Evolutionary conservation across 495 filamentous ascomycete species (phyloP), one percentile per base, ranked within the genome.

Genomic region (Podospora bellae-mahoneyi): DNA sequence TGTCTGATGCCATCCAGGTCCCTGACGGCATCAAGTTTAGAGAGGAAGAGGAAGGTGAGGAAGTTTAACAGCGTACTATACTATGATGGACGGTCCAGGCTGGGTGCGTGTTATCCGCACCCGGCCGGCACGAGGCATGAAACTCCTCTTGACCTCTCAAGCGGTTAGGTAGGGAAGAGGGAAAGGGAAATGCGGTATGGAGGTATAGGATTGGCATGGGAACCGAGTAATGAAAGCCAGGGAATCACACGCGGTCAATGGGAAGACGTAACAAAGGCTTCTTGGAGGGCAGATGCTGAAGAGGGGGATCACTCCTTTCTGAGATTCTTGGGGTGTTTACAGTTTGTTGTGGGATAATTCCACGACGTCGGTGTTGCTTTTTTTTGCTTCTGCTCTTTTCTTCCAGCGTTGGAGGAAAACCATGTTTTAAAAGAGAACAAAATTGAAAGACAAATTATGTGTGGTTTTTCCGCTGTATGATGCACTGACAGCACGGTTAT

Each of bases 1-100:
- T 99, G 5, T 79, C 78, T 32, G 84, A 84, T 23, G 94, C 88
- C 4, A 89, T 99, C 54, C 71, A 83, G 66, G 87, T 94, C 4
- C 86, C 88, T 6, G 89, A 85, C 18, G 90, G 92, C 5, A 79
- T 96, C 65, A 85, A 85, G 72, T 84, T 88, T 68, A 83, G 88
- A 59, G 89, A 92, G 70, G 90, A 91, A 74, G 87, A 88, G 65
- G 80, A 80, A 59, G 82, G 81, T 0, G 82, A 84, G 67, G 84
- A 85, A 68, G 81, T 86, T 1, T 76, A 26, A 58, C 55, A 26
- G n/a, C 55, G 23, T 26, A 20, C 23, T 19, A 20, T 5, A 58
- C 23, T 2, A 26, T 7, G 55, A 58, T 58, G 13, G 39, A 48
- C 39, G 15, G 39, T 48, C 15, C 39, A 48, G 39, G 13, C 39